Percentiles rank a stretch among this genome's conserved stretches.
These are phyloP conservation scores for Carex pumila DNA, from an alignment of 176 grass and related monocot genomes.

Conservation along the genomic window DNA sequence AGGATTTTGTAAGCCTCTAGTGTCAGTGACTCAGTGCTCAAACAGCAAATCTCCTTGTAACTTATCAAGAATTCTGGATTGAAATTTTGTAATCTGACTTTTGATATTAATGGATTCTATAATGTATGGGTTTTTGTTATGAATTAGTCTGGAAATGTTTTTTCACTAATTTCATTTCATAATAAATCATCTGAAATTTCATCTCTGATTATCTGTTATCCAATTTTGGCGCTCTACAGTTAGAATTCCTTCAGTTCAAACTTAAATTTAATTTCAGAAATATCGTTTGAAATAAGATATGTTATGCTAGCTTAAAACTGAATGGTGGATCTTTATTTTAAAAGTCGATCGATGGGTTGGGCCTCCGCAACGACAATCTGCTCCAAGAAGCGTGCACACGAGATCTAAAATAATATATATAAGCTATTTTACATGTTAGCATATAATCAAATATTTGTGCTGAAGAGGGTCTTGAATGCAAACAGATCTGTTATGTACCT, in stretches of 20 bases:
- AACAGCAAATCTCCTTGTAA: neutral
- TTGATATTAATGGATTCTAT: constrained; percentile 10
- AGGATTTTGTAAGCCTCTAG: neutral
- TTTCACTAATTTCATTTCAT: neutral
- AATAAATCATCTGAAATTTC: constrained; percentile 1
- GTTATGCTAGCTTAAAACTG: neutral
- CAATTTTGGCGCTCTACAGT: too few species aligned
- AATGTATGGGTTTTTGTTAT: neutral
- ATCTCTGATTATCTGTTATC: neutral
- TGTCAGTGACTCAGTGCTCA: neutral
- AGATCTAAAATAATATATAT: neutral
- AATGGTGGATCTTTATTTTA: neutral
- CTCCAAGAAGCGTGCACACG: neutral
- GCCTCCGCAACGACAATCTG: neutral
- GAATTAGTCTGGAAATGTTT: neutral
- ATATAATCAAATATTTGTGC: too few species aligned
- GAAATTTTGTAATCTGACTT: constrained; percentile 7
- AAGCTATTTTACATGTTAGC: neutral
- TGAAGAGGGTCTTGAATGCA: too few species aligned
- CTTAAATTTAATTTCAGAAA: neutral
- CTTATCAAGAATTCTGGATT: neutral
- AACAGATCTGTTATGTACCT: too few species aligned
- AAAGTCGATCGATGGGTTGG: neutral
- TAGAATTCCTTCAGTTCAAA: neutral
- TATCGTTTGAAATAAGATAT: neutral